These are phyloP conservation scores for Pythium rhizo-oryzae DNA, from an alignment of 352 stramenopile species.

Conservation along the genomic window DNA sequence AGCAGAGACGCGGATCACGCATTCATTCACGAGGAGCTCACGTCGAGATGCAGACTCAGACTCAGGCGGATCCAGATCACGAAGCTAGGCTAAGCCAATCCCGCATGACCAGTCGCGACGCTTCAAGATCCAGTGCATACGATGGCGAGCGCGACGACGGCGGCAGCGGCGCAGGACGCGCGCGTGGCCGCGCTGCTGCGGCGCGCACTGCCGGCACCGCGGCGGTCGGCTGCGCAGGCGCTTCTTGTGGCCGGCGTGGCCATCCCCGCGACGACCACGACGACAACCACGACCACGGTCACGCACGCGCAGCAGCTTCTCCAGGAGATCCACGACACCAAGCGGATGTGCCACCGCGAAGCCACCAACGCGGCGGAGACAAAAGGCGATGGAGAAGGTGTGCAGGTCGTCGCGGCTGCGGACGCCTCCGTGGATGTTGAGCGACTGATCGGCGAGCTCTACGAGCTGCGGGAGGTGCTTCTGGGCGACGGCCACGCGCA, in stretches of 20 bases:
- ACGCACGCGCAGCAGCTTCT: background rate
- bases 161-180: background rate
- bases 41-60: background rate
- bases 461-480: slow-evolving; percentile 13
- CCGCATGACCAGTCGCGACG: too few relatives aligned
- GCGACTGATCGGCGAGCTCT: slow-evolving; percentile 39
- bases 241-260: too few relatives aligned
- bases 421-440: slow-evolving; percentile 30
- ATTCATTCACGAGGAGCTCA: background rate
- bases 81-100: too few relatives aligned
- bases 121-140: background rate
- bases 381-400: too few relatives aligned
- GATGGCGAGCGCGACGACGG: too few relatives aligned
- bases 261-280: too few relatives aligned
- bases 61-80: too few relatives aligned
- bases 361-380: too few relatives aligned
- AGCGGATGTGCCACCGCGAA: background rate
- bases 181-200: background rate
- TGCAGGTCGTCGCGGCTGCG: too few relatives aligned
- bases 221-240: too few relatives aligned
- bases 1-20: background rate
- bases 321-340: background rate
- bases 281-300: background rate
- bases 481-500: background rate
- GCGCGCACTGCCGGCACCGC: too few relatives aligned